Percentiles rank a stretch among this genome's conserved stretches.
phyloP scores from a whole-genome alignment of 345 rosid genomes.

The Heritiera fomes region DNA sequence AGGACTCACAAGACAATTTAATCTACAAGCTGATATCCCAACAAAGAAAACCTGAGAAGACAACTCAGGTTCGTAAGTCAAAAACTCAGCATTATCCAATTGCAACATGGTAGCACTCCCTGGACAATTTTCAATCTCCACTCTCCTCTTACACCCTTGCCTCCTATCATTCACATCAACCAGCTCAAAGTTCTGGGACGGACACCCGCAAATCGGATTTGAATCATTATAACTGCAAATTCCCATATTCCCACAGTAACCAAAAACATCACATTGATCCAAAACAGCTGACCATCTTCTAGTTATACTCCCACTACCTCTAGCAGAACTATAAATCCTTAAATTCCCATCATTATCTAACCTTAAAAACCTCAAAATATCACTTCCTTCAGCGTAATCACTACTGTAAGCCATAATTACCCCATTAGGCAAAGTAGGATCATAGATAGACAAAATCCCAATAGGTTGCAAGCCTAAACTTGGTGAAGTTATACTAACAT shows the following conservation, averaged over 20 bases:
- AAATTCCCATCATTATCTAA: conserved; percentile 65
- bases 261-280: conserved; percentile 68
- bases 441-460: conserved; percentile 51
- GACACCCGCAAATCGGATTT: conserved; percentile 57
- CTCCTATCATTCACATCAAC: conserved; percentile 46
- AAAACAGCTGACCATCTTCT: conserved; percentile 55
- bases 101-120: conserved; percentile 53
- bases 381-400: conserved; percentile 56
- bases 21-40: conserved; percentile 54
- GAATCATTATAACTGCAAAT: conserved; percentile 54
- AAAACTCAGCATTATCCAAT: conserved; percentile 50
- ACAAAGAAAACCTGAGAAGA: conserved; percentile 40
- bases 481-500: conserved; percentile 47
- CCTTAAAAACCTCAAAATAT: conserved; percentile 54
- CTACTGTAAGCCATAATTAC: conserved; percentile 47
- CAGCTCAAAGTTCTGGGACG: conserved; percentile 61
- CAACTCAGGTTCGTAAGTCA: conserved; percentile 50
- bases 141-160: conserved; percentile 63
- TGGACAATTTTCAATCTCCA: conserved; percentile 50
- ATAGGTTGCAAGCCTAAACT: conserved; percentile 38
- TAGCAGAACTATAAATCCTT: conserved; percentile 49
- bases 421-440: conserved; percentile 29
- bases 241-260: conserved; percentile 67
- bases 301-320: conserved; percentile 29
- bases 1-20: conserved; percentile 47